Evolutionary conservation across 1,139 yeast species (phyloP), one percentile per base, ranked within the genome.

Genomic region (Kodamaea sp.): DNA sequence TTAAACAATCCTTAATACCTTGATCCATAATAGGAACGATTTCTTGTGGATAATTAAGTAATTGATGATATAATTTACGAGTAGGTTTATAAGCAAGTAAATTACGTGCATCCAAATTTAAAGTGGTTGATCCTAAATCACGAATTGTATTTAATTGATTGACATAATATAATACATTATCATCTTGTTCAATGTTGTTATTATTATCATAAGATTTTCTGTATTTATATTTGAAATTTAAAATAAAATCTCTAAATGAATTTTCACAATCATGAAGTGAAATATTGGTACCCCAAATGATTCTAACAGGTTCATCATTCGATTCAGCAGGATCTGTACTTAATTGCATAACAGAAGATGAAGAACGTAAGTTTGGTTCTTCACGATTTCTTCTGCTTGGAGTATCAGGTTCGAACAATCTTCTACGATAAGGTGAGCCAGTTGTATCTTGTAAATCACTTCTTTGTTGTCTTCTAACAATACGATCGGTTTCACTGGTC

Each of bases 281-380:
- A 25, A 92, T 96, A 57, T 92, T 90, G 2, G 99, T 92, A 60
- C 99, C 99, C 99, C 99, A 92, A 54, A 92, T 90, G 41, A 92
- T 95, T 55, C 95, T 78, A 27, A 82, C 79, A 1, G 95, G 94
- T 48, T 83, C 94, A 43, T 76, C 81, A 11, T 49, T 50, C 27
- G 51, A 53, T 34, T 45, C 58, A 24, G 49, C 45, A 9, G 58
- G 57, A 27, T 63, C 69, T 10, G 67, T 56, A 38, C 51, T 55
- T 10, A 62, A 49, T 30, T 57, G 55, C 15, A 69, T 65, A 7
- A 66, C 59, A 3, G 65, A 55, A 22, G 63, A 55, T 30, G 43
- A 46, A 29, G 46, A 43, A 5, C 37, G 32, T 11, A 39, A 34
- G 27, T 31, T 29, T n/a, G 38, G 35, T n/a, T 41, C 35, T 15